A percentile compares a stretch with the other conserved stretches of the same genome.
Conservation (phyloP, 176 grass and related monocot genomes). For the Alloteropsis semialata region DNA sequence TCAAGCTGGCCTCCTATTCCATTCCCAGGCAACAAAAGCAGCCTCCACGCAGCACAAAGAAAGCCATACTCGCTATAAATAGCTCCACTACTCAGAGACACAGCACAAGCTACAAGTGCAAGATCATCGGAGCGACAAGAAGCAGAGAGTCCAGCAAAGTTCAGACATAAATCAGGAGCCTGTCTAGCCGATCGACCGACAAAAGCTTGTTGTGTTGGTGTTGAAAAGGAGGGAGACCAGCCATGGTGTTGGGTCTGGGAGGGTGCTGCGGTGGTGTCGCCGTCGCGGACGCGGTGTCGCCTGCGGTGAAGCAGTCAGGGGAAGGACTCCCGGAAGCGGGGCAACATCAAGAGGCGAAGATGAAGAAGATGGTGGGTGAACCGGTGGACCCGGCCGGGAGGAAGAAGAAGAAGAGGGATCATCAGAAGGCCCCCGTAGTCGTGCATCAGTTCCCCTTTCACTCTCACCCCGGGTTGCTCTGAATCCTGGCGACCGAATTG, state of each 20-base stretch:
- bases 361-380: background rate
- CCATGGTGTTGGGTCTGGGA: background rate
- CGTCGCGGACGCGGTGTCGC: background rate
- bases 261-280: background rate
- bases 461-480: constrained; percentile 44
- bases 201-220: background rate
- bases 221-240: no score
- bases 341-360: background rate
- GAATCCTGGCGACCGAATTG: background rate
- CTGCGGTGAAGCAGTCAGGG: background rate
- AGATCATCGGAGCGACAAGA: no score
- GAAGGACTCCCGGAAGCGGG: background rate
- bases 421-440: background rate
- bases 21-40: no score
- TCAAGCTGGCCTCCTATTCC: background rate
- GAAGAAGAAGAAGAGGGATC: background rate
- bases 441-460: constrained; percentile 46
- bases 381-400: background rate
- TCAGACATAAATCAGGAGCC: background rate
- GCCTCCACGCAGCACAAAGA: no score
- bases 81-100: no score
- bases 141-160: background rate
- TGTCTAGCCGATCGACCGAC: no score
- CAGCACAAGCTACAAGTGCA: background rate
- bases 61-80: no score